Evolutionary conservation across 2,329 filamentous ascomycete genomes (phyloP), one percentile per base, ranked within the genome.

Genomic region (Nemania bipapillata): DNA sequence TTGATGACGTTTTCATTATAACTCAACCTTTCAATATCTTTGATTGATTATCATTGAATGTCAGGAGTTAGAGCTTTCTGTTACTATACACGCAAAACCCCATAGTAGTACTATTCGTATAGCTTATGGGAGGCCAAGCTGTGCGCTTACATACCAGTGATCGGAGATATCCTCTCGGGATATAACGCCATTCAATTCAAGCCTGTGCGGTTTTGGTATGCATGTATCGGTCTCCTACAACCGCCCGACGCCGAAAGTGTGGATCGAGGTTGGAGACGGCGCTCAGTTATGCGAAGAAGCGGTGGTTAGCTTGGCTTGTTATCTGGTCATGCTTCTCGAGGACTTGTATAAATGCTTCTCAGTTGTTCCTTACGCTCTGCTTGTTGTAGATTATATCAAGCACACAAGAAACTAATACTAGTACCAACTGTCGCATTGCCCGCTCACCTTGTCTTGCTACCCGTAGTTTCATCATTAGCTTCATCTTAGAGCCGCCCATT

Each of bases 141-240:
- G 17, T 24, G 17, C 58, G 35, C 53, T 53, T 35, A 63, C 26
- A 11, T 30, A 11, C 8, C 6, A 4, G 11, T 17, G n/a, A 32
- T 26, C 42, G 8, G 30, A 24, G 28, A 24, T 20, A 8, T 30
- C 40, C 35, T 5, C 26, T 32, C 22, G n/a, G 40, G 28, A 49
- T 40, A 28, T 6, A 40, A 52, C 32, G 17, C 28, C 40, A 57
- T 40, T 63, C 26, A n/a, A 53, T 57, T 12, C 8, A 49, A 24
- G 42, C 54, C 15, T 37, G 17, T 40, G 24, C 5, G 42, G 45
- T 20, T 7, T 26, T 20, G 28, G n/a, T 9, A 6, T n/a, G n/a
- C 45, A 56, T 40, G 42, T 42, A 37, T 64, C 65, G 65, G 65
- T 60, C 45, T 52, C 5, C 45, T 32, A 15, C 4, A 61, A 68